Conservation (phyloP, 2,329 filamentous ascomycete genomes). For the Macrophomina pseudophaseolina region DNA sequence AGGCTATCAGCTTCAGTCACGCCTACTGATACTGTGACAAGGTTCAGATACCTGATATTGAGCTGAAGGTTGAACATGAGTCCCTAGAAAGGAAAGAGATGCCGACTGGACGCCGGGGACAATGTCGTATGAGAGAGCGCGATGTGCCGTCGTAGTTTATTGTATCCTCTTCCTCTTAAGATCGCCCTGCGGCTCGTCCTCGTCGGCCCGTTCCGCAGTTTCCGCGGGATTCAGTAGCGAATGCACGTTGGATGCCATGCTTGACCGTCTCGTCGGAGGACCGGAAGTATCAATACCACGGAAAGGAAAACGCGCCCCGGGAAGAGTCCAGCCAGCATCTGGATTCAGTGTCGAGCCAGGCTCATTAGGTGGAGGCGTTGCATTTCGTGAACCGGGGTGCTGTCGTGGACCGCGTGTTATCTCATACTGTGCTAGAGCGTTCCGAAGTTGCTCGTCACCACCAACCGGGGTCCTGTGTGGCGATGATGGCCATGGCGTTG, state of each 20-base stretch:
- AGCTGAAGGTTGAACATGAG: neutral
- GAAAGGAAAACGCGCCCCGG: constrained; percentile 56
- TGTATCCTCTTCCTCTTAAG: constrained; percentile 61
- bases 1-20: neutral
- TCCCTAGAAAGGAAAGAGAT: neutral
- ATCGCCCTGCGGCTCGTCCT: constrained; percentile 66
- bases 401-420: constrained; percentile 60
- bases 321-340: constrained; percentile 62
- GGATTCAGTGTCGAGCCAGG: constrained; percentile 55
- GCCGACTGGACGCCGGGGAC: neutral
- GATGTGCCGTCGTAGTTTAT: neutral
- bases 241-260: constrained; percentile 74
- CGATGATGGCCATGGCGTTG: constrained; percentile 70
- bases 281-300: constrained; percentile 58
- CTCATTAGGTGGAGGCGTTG: constrained; percentile 57
- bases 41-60: neutral
- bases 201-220: constrained; percentile 68
- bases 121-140: neutral
- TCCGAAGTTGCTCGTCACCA: constrained; percentile 71
- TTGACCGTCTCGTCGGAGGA: constrained; percentile 69
- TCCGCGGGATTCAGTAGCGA: constrained; percentile 71
- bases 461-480: constrained; percentile 56
- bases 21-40: too few species aligned
- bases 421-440: constrained; percentile 74
- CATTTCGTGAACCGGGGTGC: constrained; percentile 55